Conservation (phyloP, 495 filamentous ascomycete genomes). For the Podospora tetraspora region DNA sequence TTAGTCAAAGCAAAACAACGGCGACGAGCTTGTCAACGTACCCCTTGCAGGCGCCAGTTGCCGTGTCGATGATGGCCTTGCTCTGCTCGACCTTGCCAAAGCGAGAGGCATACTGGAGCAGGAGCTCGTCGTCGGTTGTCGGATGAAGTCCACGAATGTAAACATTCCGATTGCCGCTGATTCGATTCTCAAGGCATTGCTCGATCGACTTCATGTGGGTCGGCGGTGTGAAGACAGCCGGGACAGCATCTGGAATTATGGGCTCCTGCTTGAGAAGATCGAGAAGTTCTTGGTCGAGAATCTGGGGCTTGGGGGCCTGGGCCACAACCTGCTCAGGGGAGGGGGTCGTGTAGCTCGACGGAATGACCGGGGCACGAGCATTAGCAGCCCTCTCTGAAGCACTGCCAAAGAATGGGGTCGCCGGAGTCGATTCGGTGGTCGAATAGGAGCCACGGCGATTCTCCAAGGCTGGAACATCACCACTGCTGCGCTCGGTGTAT, state of each 20-base stretch:
- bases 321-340: conserved; percentile 56
- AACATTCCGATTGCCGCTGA: conserved; percentile 80
- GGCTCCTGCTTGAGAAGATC: conserved; percentile 68
- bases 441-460: conserved; percentile 62
- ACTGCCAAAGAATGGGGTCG: conserved; percentile 54
- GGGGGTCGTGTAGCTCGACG: conserved; percentile 57
- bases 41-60: conserved; percentile 92
- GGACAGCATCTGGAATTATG: conserved; percentile 80
- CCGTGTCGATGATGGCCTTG: conserved; percentile 94
- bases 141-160: conserved; percentile 95
- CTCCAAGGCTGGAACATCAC: conserved; percentile 53
- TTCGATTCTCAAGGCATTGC: conserved; percentile 86
- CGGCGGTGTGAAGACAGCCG: conserved; percentile 70
- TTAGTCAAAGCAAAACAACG: conserved; percentile 15
- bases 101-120: conserved; percentile 72
- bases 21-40: conserved; percentile 36
- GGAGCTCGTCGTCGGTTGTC: conserved; percentile 86
- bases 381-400: conserved; percentile 48
- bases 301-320: conserved; percentile 39
- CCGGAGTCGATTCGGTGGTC: conserved; percentile 62
- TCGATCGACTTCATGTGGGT: conserved; percentile 76
- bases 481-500: conserved; percentile 16
- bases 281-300: conserved; percentile 59
- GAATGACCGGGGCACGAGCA: conserved; percentile 50
- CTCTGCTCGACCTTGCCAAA: conserved; percentile 90